Evolutionary conservation across 164 flowering plant genomes (phyloP).

Genomic region (Dillenia turbinata): DNA sequence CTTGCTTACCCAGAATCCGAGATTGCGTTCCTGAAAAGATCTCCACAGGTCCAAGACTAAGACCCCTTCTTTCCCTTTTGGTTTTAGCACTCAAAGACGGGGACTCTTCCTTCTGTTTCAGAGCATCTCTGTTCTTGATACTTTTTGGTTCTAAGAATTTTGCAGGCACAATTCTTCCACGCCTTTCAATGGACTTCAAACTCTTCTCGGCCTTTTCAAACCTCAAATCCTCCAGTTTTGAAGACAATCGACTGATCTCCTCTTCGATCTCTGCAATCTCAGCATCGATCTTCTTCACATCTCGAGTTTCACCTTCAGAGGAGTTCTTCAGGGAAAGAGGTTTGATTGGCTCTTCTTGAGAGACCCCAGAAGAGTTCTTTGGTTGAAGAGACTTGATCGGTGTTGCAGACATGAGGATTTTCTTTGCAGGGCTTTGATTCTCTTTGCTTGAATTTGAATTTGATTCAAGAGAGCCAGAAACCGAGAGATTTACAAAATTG

Average conservation of each 20-base stretch:
- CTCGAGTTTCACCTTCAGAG: conserved; percentile 11
- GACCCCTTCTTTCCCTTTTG: conserved; percentile 32
- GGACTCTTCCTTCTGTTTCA: conserved; percentile 27
- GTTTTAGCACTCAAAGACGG: conserved; percentile 6
- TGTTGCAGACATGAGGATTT: conserved; percentile 28
- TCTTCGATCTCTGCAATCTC: conserved; percentile 65
- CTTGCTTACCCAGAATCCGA: conserved; percentile 26
- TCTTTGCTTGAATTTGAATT: conserved; percentile 51
- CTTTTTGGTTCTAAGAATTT: conserved; percentile 53
- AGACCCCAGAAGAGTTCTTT: conserved; percentile 8
- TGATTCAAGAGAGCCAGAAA: conserved; percentile 35
- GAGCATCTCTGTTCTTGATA: conserved; percentile 15
- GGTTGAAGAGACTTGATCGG: conserved; percentile 28
- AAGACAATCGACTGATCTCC: conserved; percentile 51
- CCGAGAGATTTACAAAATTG: conserved; percentile 13
- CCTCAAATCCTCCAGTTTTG: conserved; percentile 49
- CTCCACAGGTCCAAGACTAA: conserved; percentile 42
- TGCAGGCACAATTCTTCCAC: conserved; percentile 36
- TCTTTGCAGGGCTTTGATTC: conserved; percentile 39
- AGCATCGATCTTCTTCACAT: conserved; percentile 38
- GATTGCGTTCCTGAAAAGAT: conserved; percentile 29
- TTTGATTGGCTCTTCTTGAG: conserved; percentile 28
- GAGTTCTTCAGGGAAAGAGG: background rate
- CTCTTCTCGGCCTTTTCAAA: conserved; percentile 41
- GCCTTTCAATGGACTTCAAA: conserved; percentile 23